A percentile compares a stretch with the other conserved stretches of the same genome.
These are phyloP conservation scores for Linnemannia exigua DNA, from an alignment of 192 early-diverging fungal species.

Conservation along the genomic window DNA sequence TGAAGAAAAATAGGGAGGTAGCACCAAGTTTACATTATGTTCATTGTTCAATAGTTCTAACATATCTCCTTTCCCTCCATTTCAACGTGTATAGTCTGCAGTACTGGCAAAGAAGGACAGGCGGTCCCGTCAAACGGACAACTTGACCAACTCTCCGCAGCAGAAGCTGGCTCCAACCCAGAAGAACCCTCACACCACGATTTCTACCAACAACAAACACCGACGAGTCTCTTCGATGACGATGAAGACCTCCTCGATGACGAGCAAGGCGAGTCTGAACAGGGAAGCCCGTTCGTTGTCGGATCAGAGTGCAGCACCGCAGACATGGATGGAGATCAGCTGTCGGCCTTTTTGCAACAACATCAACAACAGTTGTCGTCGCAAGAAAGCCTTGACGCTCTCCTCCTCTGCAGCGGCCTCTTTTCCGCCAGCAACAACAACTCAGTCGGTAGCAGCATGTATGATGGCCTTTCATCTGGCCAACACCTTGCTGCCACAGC, in stretches of 20 bases:
- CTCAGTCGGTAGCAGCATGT: conserved; percentile 14
- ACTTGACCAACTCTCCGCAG: conserved; percentile 59
- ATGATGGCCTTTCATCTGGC: conserved; percentile 47
- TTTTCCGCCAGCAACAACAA: conserved; percentile 25
- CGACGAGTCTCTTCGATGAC: conserved; percentile 55
- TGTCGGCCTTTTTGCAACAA: conserved; percentile 58
- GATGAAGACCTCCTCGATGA: conserved; percentile 56
- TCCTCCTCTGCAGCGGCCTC: conserved; percentile 59
- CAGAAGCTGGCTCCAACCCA: conserved; percentile 57
- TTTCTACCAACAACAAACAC: conserved; percentile 42
- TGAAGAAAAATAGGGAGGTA: too few relatives aligned
- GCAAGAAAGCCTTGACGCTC: conserved; percentile 57
- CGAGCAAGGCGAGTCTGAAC: conserved; percentile 41
- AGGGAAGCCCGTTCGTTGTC: conserved; percentile 50
- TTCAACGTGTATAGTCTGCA: conserved; percentile 39
- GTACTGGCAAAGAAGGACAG: conserved; percentile 60
- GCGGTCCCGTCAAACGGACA: conserved; percentile 18
- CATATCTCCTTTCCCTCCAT: neutral
- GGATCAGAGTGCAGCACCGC: conserved; percentile 49
- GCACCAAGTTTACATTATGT: neutral
- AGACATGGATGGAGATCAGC: conserved; percentile 56
- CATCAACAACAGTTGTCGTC: conserved; percentile 30
- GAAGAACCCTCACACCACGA: conserved; percentile 44
- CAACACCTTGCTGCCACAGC: conserved; percentile 55
- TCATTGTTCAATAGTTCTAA: neutral